A percentile compares a stretch with the other conserved stretches of the same genome.
phyloP scores from a whole-genome alignment of 129 eudicot species.

The Tanacetum coccineum region DNA sequence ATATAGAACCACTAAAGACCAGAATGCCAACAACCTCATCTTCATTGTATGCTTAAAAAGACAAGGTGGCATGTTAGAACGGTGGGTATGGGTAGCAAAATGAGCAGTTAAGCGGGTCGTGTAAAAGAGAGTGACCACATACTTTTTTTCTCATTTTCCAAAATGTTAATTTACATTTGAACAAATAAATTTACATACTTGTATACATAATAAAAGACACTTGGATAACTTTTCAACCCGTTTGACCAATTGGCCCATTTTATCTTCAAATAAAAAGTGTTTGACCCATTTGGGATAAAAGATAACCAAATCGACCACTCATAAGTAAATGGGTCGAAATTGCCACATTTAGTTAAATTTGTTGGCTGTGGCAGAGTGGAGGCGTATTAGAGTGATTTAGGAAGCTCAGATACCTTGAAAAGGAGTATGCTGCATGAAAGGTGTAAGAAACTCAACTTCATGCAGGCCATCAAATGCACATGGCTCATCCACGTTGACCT shows the following conservation, averaged over 20 bases:
- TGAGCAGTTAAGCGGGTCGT: neutral
- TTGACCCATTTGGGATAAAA: neutral
- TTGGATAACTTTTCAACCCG: neutral
- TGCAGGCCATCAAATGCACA: slow-evolving; percentile 43
- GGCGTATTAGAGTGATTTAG: slow-evolving; percentile 2
- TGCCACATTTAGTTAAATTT: neutral
- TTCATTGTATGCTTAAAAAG: slow-evolving; percentile 55
- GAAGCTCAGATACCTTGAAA: slow-evolving; percentile 49
- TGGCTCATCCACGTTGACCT: slow-evolving; percentile 61
- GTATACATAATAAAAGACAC: neutral
- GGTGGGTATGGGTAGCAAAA: neutral
- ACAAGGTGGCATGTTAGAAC: slow-evolving; percentile 16
- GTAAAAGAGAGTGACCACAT: slow-evolving; percentile 8
- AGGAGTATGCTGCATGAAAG: slow-evolving; percentile 53
- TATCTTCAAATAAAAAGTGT: neutral
- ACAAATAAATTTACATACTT: neutral
- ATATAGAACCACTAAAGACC: slow-evolving; percentile 52
- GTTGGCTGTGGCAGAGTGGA: no score
- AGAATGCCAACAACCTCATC: slow-evolving; percentile 60
- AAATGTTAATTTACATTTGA: neutral
- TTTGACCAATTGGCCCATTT: neutral
- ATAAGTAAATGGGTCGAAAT: slow-evolving; percentile 2
- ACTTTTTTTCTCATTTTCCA: neutral
- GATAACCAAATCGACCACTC: neutral
- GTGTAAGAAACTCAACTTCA: slow-evolving; percentile 78